Evolutionary conservation across 2,329 filamentous ascomycete genomes (phyloP), one percentile per base, ranked within the genome.

Genomic region (Colletotrichum sp.): DNA sequence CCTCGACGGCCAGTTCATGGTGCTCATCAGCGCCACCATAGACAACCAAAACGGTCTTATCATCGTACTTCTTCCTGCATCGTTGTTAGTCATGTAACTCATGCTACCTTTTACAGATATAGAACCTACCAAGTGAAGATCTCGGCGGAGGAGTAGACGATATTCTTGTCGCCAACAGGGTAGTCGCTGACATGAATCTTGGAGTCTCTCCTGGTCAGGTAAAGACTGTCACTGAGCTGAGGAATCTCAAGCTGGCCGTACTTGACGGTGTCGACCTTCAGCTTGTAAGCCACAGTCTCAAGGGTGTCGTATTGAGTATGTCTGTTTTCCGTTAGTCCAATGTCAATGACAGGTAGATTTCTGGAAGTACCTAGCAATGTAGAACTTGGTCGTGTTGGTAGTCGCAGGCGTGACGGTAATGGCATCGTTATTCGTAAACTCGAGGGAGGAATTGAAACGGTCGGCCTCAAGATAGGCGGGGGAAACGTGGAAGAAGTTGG

Each of bases 401-500:
- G 89, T 85, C 6, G 94, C 82, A 11, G 91, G 90, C 3, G 93
- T 94, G 13, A 90, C 87, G 11, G 90, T 88, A n/a, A 93, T 85
- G 39, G 88, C 85, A 4, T 82, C 76, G 27, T 87, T 80, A 66
- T 80, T 71, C 3, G 79, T 89, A 6, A 87, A 81, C n/a, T 72
- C 74, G 30, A 77, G 69, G 2, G 78, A 79, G 19, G 76, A 64
- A 57, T 75, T 71, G 65, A 70, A 52, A 87, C 88, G 13, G 89
- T 89, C 8, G 83, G 91, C 90, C 3, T 90, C 90, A 30, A 95
- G 84, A 79, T 94, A 95, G 0, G 89, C 90, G 2, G 93, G 92
- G 3, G 93, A 93, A 0, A 90, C 92, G 81, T 92, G 92, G 76
- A 94, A 85, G 83, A 95, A 95, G 79, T 94, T 93, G 16, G 90